A percentile compares a stretch with the other conserved stretches of the same genome.
These are phyloP conservation scores for Mortierella sp. DNA, from an alignment of 371 early-diverging fungal species.

Conservation along the genomic window DNA sequence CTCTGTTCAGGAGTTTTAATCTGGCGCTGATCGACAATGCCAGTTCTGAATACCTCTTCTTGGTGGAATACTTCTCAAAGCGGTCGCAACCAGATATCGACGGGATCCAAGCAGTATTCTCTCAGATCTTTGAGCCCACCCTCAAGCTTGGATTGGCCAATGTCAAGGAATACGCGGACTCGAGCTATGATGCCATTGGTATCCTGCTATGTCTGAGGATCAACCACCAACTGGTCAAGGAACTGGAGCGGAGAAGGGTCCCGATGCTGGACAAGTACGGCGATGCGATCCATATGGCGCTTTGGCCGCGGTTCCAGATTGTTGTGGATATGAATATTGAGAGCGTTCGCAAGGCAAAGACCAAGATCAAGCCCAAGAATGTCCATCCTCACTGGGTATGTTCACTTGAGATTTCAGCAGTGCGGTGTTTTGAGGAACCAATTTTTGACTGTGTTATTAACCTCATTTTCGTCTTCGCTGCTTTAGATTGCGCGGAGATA, in stretches of 20 bases:
- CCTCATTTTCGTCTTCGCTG: neutral
- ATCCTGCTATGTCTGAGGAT: conserved; percentile 90
- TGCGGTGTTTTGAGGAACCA: neutral
- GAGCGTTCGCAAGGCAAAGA: conserved; percentile 79
- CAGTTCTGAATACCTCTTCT: conserved; percentile 92
- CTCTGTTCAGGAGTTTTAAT: conserved; percentile 88
- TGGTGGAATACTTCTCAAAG: conserved; percentile 85
- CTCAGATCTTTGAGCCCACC: conserved; percentile 86
- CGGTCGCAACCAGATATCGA: conserved; percentile 59
- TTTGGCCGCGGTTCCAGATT: conserved; percentile 94
- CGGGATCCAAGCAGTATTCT: conserved; percentile 69
- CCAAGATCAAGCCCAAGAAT: conserved; percentile 78
- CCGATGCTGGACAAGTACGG: conserved; percentile 88
- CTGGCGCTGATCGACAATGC: conserved; percentile 93
- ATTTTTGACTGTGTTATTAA: neutral
- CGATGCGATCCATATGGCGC: conserved; percentile 88
- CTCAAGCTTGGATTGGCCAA: conserved; percentile 81
- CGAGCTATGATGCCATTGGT: conserved; percentile 90
- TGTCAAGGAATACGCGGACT: conserved; percentile 78
- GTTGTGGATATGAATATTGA: conserved; percentile 92
- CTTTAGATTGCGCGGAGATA: conserved; percentile 77
- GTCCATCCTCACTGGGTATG: conserved; percentile 88
- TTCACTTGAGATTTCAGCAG: neutral
- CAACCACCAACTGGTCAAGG: conserved; percentile 83
- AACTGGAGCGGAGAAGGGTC: conserved; percentile 82